phyloP scores from a whole-genome alignment of 2,329 filamentous ascomycete species.

The Tympanopsis confertula region DNA sequence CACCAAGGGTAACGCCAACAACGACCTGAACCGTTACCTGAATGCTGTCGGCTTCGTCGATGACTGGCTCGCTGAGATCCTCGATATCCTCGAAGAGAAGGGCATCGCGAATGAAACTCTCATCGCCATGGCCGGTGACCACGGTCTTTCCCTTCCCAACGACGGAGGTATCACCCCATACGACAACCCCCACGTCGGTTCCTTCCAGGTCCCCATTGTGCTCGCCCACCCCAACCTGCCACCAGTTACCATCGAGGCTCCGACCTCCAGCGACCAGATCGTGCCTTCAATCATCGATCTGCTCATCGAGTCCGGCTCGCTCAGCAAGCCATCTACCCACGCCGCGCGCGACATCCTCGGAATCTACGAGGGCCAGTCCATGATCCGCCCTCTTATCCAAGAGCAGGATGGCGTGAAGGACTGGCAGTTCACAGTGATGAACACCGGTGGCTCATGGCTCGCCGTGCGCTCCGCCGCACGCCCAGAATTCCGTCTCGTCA shows the following conservation, averaged over 20 bases:
- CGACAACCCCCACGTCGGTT: slow-evolving; percentile 17
- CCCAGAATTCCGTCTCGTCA: slow-evolving; percentile 14
- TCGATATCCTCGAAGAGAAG: slow-evolving; percentile 16
- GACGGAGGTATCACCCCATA: slow-evolving; percentile 18
- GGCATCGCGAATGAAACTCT: slow-evolving; percentile 17
- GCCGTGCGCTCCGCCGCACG: slow-evolving; percentile 15
- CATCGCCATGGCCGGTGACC: slow-evolving; percentile 18
- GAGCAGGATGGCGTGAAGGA: slow-evolving; percentile 10
- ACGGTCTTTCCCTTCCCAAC: slow-evolving; percentile 18
- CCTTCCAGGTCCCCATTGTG: slow-evolving; percentile 18
- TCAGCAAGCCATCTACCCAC: slow-evolving; percentile 9
- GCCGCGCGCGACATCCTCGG: slow-evolving; percentile 12
- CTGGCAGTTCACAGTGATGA: slow-evolving; percentile 21
- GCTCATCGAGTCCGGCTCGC: slow-evolving; percentile 15
- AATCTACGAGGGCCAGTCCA: slow-evolving; percentile 18
- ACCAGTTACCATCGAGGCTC: slow-evolving; percentile 12
- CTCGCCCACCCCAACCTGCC: slow-evolving; percentile 18
- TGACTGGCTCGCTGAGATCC: slow-evolving; percentile 15
- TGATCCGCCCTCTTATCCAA: slow-evolving; percentile 13
- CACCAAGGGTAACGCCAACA: slow-evolving; percentile 5
- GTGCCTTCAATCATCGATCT: slow-evolving; percentile 17
- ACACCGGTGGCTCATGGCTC: slow-evolving; percentile 18
- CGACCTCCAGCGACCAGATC: slow-evolving; percentile 16
- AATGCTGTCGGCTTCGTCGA: slow-evolving; percentile 18
- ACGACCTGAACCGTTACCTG: slow-evolving; percentile 14